Evolutionary conservation across 2,329 filamentous ascomycete species (phyloP), one percentile per base, ranked within the genome.

Genomic region (Phyllosticta ampelicida): DNA sequence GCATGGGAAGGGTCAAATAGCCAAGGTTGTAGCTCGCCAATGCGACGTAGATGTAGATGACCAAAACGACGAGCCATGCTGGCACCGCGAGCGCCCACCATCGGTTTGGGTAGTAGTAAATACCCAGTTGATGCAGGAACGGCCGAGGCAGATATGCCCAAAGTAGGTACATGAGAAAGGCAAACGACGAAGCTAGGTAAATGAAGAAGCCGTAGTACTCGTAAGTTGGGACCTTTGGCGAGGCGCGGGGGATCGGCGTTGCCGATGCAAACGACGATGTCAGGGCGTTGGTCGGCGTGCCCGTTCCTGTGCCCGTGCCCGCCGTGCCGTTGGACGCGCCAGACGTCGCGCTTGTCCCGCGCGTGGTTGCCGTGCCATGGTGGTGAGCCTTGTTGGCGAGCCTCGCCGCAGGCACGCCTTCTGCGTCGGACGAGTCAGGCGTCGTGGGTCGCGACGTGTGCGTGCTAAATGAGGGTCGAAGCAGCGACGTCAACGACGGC

Each of bases 171-270:
- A 86, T 80, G 11, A 84, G 77, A 70, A 97, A 97, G 1, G 84
- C 84, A 55, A 94, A 78, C 20, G 86, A 89, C 62, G 87, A 91
- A 68, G 92, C 89, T 48, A 99, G 81, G 75, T 99, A 97, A 54
- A 99, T 82, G 56, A 95, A 92, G 74, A 99, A 99, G 70, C 94
- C 94, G 71, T 97, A 97, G 81, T 97, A 99, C 71, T 99, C 94
- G 76, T 99, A 97, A 0, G 94, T 99, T n/a, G 94, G 94, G 2
- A 99, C 91, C 70, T 94, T 90, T 1, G 94, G 94, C 56, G 86
- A 86, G 1, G 90, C 91, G 58, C 90, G 86, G 5, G 91, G 89
- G 18, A 96, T 83, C 1, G 81, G 86, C 61, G 78, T 81, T 58
- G 80, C 84, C 26, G 80, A 84, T 68, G 78, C 79, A 3, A 79